Evolutionary conservation across 257 asterid species (phyloP), one percentile per base, ranked within the genome.

Genomic region (Euphrasia confusa): DNA sequence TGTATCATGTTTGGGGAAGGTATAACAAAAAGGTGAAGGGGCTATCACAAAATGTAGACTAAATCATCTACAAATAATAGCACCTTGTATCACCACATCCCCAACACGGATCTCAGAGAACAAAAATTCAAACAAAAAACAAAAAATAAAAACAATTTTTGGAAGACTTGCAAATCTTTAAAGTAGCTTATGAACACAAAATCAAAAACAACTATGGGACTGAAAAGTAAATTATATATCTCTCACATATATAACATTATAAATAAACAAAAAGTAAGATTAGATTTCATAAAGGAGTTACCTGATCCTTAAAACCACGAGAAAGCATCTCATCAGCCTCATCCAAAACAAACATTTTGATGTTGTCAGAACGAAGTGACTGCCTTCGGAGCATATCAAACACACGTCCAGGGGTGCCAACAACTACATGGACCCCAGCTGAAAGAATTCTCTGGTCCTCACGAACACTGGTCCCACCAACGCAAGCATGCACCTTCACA

Each of bases 401-500:
- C 37, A 54, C 60, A 21, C 60, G 60, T 3, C 60, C 60, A 24
- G 60, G 35, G 8, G 60, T 54, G 4, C 60, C 60, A 24, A 54
- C 60, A 4, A 54, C 60, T 3, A 54, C 60, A 10, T 54, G 60
- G 4, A 54, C 60, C 17, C 60, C 60, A 5, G 39, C 39, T 1
- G 39, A 54, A 10, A 54, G 60, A 54, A 54, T 54, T 3, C 60
- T 7, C 60, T 54, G 39, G 17, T 54, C 60, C 39, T 54, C 60
- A 18, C 60, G 60, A 54, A 54, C 60, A 11, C 60, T 54, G 39
- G 60, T 54, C 18, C 60, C 60, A 24, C 83, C 80, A 32, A 78
- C 83, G 32, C 83, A 75, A 53, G 83, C 83, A 75, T 78, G 83
- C 44, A 78, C 83, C 70, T 75, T 78, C 8, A 78, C 83, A 11